A percentile compares a stretch with the other conserved stretches of the same genome.
Conservation (phyloP, 2,329 filamentous ascomycete genomes). For the Neonectria coccinea region DNA sequence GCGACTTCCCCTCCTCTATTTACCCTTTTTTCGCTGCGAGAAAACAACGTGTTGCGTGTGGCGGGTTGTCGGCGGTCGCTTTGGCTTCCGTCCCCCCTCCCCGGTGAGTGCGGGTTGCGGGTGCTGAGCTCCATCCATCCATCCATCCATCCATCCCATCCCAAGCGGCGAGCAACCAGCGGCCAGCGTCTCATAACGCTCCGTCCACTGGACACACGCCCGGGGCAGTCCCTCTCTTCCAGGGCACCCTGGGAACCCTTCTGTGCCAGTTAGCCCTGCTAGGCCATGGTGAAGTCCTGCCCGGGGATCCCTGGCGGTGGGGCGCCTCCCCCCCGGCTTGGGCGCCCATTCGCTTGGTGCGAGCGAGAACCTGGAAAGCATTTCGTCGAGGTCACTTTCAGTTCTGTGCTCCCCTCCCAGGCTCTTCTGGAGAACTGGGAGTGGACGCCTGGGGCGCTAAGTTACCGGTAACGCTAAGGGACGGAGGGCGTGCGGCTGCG, state of each 20-base stretch:
- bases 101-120: background rate
- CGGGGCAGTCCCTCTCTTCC: background rate
- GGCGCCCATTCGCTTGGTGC: slow-evolving; percentile 25
- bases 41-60: background rate
- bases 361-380: background rate
- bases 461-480: background rate
- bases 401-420: slow-evolving; percentile 4
- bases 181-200: background rate
- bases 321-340: slow-evolving; percentile 21
- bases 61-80: background rate
- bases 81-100: background rate
- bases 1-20: background rate
- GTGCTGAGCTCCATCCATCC: background rate
- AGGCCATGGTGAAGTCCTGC: slow-evolving; percentile 22
- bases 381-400: slow-evolving; percentile 16
- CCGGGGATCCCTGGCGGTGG: slow-evolving; percentile 25
- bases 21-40: background rate
- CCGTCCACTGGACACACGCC: slow-evolving; percentile 21
- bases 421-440: slow-evolving; percentile 10
- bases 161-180: background rate
- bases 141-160: too few relatives aligned
- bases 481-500: background rate
- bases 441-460: background rate
- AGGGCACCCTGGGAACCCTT: slow-evolving; percentile 1
- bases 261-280: slow-evolving; percentile 9